Evolutionary conservation across 306 rosid genomes (phyloP), one percentile per base, ranked within the genome.

Genomic region (Elaeagnus macrophylla): DNA sequence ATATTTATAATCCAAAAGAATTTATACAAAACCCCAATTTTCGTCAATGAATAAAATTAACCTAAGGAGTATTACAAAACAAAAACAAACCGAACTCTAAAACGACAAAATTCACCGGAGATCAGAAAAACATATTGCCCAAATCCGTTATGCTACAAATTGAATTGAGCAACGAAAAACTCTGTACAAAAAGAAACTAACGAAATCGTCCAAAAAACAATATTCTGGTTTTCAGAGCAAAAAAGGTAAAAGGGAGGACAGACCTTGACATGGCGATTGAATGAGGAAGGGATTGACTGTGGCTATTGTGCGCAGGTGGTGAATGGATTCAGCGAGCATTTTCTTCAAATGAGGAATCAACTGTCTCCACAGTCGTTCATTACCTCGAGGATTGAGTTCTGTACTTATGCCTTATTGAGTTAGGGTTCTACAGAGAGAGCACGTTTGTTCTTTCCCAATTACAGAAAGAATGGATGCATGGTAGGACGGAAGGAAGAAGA

Each of bases 181-280:
- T 17, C 16, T 17, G 35, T 11, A 4, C 10, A 16, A 14, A 64
- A 12, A 42, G 43, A 10, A 8, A 53, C n/a, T 10, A 25, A 25
- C 6, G 11, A 39, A 46, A 6, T 19, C 45, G 6, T 4, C 41
- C 42, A 51, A 15, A 42, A 32, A 11, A 13, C 12, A 44, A 12
- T 12, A 4, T 17, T 7, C 12, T 12, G 15, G 8, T 45, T 12
- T 45, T 17, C 49, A 3, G 3, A 45, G 49, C 0, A 0, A 13
- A 14, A 0, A 13, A 44, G 15, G 19, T 32, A 45, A 37, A 5
- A 7, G 19, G 4, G 32, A 25, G 32, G 13, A 43, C 53, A 12
- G 47, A 79, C 85, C 85, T 79, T 56, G 76, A 79, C 85, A 79
- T 79, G 74, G 69, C 59, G 58, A 62, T 38, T 54, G 76, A 49